phyloP scores from a whole-genome alignment of 768 basidiomycete species.

The Mrakia gelida region DNA sequence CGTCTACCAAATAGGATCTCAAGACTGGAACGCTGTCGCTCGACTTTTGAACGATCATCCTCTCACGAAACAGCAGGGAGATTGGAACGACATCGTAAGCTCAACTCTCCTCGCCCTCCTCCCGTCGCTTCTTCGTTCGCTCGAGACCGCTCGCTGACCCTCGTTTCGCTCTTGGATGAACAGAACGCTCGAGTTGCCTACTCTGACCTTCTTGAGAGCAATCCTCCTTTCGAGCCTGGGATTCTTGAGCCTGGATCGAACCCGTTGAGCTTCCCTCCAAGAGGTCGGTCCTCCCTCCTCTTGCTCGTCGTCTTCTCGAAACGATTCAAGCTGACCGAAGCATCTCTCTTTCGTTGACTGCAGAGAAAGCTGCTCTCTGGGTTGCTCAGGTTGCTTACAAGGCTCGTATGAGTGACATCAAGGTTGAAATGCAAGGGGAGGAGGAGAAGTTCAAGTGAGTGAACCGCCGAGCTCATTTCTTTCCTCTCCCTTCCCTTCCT shows the following conservation, averaged over 20 bases:
- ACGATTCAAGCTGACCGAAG: not conserved
- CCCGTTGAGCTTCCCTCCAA: not conserved
- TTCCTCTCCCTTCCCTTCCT: not conserved
- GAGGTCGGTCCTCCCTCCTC: not conserved
- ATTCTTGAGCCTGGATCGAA: not conserved
- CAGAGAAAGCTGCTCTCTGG: conserved; percentile 10
- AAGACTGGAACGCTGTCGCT: not conserved
- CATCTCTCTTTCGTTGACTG: not conserved
- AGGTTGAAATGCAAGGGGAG: conserved; percentile 3
- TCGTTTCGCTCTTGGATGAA: not conserved
- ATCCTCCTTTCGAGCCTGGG: not conserved
- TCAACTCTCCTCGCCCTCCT: not conserved
- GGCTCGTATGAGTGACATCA: not conserved
- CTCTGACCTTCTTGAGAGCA: not conserved
- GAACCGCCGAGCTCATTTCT: conserved; percentile 1
- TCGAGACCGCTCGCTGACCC: not conserved
- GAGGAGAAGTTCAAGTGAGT: conserved; percentile 15
- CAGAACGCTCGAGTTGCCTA: not conserved
- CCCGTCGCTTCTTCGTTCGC: not conserved
- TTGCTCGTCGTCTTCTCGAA: not conserved
- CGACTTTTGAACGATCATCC: conserved; percentile 5
- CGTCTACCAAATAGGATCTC: conserved; percentile 2
- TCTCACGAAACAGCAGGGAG: not conserved
- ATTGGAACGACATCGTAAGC: not conserved
- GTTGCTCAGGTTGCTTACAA: conserved; percentile 9